Evolutionary conservation across 1,284 basidiomycete species (phyloP).

Genomic region (Trichosporon sp.): DNA sequence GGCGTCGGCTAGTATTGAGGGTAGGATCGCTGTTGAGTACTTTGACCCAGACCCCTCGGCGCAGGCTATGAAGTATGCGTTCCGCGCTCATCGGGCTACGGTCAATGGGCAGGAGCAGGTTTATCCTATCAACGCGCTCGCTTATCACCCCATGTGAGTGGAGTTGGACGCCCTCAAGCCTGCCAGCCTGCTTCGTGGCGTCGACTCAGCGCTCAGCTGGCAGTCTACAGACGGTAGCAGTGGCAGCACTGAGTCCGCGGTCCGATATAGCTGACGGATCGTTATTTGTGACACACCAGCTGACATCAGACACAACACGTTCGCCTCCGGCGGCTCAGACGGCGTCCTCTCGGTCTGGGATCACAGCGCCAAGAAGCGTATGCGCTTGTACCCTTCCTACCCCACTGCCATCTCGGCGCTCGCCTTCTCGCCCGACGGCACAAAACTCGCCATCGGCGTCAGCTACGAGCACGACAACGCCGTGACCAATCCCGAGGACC

Average conservation of each 20-base stretch:
- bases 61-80: constrained; percentile 93
- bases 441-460: constrained; percentile 70
- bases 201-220: not conserved
- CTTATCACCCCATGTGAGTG: constrained; percentile 79
- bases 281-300: too few relatives aligned
- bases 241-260: too few relatives aligned
- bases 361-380: constrained; percentile 89
- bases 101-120: constrained; percentile 89
- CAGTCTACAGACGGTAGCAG: too few relatives aligned
- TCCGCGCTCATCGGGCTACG: constrained; percentile 91
- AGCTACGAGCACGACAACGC: constrained; percentile 86
- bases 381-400: constrained; percentile 81
- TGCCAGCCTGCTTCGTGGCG: not conserved
- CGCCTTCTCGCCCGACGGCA: constrained; percentile 76
- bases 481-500: constrained; percentile 39
- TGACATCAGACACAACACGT: constrained; percentile 72
- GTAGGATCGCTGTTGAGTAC: constrained; percentile 94
- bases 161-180: too few relatives aligned
- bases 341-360: constrained; percentile 92
- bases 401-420: constrained; percentile 64
- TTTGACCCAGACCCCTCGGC: constrained; percentile 72
- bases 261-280: too few relatives aligned
- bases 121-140: constrained; percentile 94
- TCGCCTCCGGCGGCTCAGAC: constrained; percentile 90
- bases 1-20: constrained; percentile 89